Conservation (phyloP, 1,139 yeast genomes). For the Suhomyces atakaporum region DNA sequence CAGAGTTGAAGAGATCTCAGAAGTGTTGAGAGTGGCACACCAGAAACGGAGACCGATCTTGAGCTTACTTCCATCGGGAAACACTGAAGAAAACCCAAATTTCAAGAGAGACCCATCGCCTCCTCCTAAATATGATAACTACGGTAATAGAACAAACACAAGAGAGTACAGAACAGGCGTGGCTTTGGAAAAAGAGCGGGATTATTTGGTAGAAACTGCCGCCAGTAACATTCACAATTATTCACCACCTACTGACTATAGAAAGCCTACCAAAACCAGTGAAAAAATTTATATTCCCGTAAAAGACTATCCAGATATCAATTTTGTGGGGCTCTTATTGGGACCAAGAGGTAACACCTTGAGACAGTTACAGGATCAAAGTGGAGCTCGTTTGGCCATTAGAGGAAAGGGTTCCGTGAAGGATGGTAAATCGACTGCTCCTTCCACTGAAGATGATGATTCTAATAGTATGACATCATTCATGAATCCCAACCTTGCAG, state of each 20-base stretch:
- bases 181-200: slow-evolving; percentile 75
- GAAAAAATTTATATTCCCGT: slow-evolving; percentile 88
- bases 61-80: slow-evolving; percentile 39
- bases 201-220: slow-evolving; percentile 72
- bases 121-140: slow-evolving; percentile 83
- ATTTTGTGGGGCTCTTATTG: slow-evolving; percentile 84
- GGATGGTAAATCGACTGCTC: slow-evolving; percentile 70
- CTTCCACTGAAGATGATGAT: slow-evolving; percentile 30
- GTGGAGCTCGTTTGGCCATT: slow-evolving; percentile 85
- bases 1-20: slow-evolving; percentile 75
- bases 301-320: slow-evolving; percentile 85
- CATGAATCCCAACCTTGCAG: slow-evolving; percentile 27
- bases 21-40: slow-evolving; percentile 47
- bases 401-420: slow-evolving; percentile 95
- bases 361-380: slow-evolving; percentile 73
- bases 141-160: slow-evolving; percentile 85
- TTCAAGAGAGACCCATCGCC: slow-evolving; percentile 78
- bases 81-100: slow-evolving; percentile 25
- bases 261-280: slow-evolving; percentile 65
- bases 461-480: slow-evolving; percentile 22
- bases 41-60: slow-evolving; percentile 50
- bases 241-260: slow-evolving; percentile 78
- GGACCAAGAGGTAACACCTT: slow-evolving; percentile 97
- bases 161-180: slow-evolving; percentile 66
- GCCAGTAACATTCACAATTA: slow-evolving; percentile 74